Conservation (phyloP, 1,139 yeast genomes). For the Magnusiomyces paraingens region DNA sequence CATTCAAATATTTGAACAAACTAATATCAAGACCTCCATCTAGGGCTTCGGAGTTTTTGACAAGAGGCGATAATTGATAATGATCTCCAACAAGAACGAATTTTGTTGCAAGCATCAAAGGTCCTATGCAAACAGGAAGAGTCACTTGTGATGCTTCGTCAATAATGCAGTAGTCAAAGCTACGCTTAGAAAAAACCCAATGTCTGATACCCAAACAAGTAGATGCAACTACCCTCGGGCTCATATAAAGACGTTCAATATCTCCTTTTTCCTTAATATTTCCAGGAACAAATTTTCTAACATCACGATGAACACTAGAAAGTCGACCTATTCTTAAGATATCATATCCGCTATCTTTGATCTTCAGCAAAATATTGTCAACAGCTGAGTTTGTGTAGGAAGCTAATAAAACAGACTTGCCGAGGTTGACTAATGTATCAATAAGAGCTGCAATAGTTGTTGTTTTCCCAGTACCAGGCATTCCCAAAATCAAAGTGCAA, state of each 20-base stretch:
- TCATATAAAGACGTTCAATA: slow-evolving; percentile 45
- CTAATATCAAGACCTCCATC: slow-evolving; percentile 68
- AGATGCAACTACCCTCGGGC: slow-evolving; percentile 74
- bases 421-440: slow-evolving; percentile 48
- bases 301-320: slow-evolving; percentile 54
- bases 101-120: slow-evolving; percentile 66
- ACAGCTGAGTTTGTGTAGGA: slow-evolving; percentile 96
- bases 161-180: slow-evolving; percentile 85
- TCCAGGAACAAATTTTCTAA: slow-evolving; percentile 42
- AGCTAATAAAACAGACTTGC: slow-evolving; percentile 66
- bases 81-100: slow-evolving; percentile 95
- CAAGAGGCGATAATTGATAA: slow-evolving; percentile 82
- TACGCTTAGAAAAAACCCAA: slow-evolving; percentile 48
- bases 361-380: slow-evolving; percentile 76
- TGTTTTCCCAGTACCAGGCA: slow-evolving; percentile 99
- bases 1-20: slow-evolving; percentile 66
- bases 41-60: slow-evolving; percentile 47
- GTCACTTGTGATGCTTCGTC: slow-evolving; percentile 97
- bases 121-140: slow-evolving; percentile 85
- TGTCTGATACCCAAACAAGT: slow-evolving; percentile 72
- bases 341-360: slow-evolving; percentile 45
- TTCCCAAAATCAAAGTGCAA: slow-evolving; percentile 78
- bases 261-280: slow-evolving; percentile 22
- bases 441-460: slow-evolving; percentile 80
- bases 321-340: slow-evolving; percentile 37